These are phyloP conservation scores for Bidens hawaiensis DNA, from an alignment of 140 eudicot species.

Conservation along the genomic window DNA sequence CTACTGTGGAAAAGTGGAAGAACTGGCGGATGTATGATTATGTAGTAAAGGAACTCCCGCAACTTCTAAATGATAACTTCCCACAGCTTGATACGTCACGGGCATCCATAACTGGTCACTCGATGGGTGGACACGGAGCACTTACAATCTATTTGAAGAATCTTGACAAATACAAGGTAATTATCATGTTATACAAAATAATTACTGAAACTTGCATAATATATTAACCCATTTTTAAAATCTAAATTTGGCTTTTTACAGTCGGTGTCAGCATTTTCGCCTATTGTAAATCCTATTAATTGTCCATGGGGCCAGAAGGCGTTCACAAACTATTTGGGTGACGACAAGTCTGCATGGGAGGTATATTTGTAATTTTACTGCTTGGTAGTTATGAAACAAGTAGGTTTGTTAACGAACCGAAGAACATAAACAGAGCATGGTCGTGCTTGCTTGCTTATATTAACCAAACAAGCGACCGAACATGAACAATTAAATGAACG, in stretches of 20 bases:
- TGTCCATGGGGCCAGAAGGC: constrained; percentile 99
- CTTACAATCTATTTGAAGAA: constrained; percentile 87
- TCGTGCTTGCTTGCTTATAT: no score
- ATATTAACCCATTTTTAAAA: not conserved
- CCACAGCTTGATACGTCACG: constrained; percentile 81
- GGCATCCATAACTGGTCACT: constrained; percentile 89
- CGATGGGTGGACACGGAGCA: constrained; percentile 99
- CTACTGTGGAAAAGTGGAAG: constrained; percentile 95
- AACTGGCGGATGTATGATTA: constrained; percentile 98
- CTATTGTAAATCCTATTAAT: constrained; percentile 74
- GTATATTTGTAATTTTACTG: constrained; percentile 30
- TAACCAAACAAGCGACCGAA: no score
- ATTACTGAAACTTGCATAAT: not conserved
- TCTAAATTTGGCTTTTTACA: constrained; percentile 28
- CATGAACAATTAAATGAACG: no score
- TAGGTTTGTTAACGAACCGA: no score
- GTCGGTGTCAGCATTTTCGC: constrained; percentile 98
- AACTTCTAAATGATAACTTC: constrained; percentile 71
- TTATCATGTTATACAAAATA: not conserved
- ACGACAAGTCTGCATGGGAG: constrained; percentile 87
- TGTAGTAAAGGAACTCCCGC: constrained; percentile 86
- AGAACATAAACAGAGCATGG: no score
- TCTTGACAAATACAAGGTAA: constrained; percentile 90
- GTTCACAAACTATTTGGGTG: constrained; percentile 88
- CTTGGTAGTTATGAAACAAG: constrained; percentile 5